A percentile compares a stretch with the other conserved stretches of the same genome.
Evolutionary conservation across 768 basidiomycete species (phyloP).

Genomic region (Boletus rex-veris): DNA sequence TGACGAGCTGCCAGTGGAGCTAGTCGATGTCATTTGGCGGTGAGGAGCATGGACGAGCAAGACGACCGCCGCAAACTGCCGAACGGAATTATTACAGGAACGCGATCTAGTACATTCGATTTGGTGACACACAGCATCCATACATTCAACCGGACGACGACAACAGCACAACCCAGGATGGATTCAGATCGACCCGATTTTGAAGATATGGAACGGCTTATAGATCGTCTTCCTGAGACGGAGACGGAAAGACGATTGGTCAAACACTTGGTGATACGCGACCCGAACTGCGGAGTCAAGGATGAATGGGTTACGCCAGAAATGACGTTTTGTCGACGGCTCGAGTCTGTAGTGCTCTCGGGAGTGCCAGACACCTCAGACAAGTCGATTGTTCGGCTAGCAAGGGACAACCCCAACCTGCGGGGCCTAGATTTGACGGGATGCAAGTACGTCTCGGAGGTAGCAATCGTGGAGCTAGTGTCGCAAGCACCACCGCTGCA

Average conservation of each 20-base stretch:
- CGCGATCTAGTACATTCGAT: background rate
- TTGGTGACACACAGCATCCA: background rate
- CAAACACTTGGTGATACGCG: slow-evolving; percentile 55
- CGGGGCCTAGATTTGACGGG: slow-evolving; percentile 74
- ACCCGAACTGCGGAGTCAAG: slow-evolving; percentile 38
- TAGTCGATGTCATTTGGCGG: slow-evolving; percentile 32
- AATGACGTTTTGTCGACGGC: slow-evolving; percentile 56
- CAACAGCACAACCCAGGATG: slow-evolving; percentile 18
- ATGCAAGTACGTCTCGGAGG: slow-evolving; percentile 74
- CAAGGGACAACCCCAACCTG: slow-evolving; percentile 58
- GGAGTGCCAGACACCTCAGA: slow-evolving; percentile 69
- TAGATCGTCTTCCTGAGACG: slow-evolving; percentile 58
- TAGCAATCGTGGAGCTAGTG: slow-evolving; percentile 71
- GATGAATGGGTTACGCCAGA: slow-evolving; percentile 60
- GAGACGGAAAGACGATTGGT: slow-evolving; percentile 56
- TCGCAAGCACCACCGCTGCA: slow-evolving; percentile 64
- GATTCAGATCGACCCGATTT: slow-evolving; percentile 19
- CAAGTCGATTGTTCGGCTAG: slow-evolving; percentile 61
- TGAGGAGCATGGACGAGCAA: background rate
- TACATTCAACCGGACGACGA: background rate
- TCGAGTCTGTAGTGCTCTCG: slow-evolving; percentile 66
- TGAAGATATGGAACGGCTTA: slow-evolving; percentile 56
- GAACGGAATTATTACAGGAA: background rate
- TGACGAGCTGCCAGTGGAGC: slow-evolving; percentile 52
- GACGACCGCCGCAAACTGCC: slow-evolving; percentile 23